phyloP scores from a whole-genome alignment of 371 early-diverging fungal genomes.

The Mucor plumbeus region DNA sequence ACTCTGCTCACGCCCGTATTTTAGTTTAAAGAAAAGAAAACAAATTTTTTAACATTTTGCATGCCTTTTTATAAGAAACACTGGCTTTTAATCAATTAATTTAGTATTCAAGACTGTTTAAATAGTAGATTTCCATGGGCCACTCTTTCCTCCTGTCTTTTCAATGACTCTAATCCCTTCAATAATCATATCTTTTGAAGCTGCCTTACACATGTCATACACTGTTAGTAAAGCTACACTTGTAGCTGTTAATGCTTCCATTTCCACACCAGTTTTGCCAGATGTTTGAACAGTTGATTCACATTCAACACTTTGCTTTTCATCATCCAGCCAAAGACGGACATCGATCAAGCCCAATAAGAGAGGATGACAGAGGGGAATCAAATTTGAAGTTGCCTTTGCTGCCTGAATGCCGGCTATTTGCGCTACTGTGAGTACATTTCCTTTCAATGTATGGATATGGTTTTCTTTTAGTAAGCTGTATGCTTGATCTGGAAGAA shows the following conservation, averaged over 20 bases:
- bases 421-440: conserved; percentile 87
- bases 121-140: conserved; percentile 41
- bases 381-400: conserved; percentile 79
- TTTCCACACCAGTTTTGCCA: conserved; percentile 93
- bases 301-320: conserved; percentile 49
- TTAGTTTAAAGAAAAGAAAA: conserved; percentile 22
- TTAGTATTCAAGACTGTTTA: not conserved
- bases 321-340: conserved; percentile 57
- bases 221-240: conserved; percentile 79
- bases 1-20: conserved; percentile 45
- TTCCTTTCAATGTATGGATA: conserved; percentile 69
- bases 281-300: conserved; percentile 71
- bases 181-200: conserved; percentile 57
- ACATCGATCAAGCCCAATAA: conserved; percentile 74
- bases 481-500: conserved; percentile 66
- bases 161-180: conserved; percentile 67
- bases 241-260: conserved; percentile 90
- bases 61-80: not conserved
- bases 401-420: conserved; percentile 94
- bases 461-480: conserved; percentile 61
- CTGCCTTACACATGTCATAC: conserved; percentile 84
- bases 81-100: not conserved
- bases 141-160: conserved; percentile 87
- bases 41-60: conserved; percentile 7
- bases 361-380: conserved; percentile 92